Evolutionary conservation across 139 green algal genomes (phyloP).

Genomic region (Ostreobium quekettii): DNA sequence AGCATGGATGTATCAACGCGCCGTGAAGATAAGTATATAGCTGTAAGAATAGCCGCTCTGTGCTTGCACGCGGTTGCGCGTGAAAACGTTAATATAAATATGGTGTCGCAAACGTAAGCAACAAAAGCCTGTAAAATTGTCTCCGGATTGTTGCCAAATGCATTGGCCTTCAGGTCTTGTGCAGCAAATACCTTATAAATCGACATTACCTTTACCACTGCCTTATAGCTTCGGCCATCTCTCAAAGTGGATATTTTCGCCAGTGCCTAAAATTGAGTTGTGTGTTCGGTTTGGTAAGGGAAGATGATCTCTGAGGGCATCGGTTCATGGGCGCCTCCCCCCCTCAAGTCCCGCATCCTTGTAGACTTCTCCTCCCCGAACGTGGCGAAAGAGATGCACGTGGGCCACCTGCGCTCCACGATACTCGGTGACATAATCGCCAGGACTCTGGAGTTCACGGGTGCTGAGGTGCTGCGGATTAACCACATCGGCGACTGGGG

Average conservation of each 20-base stretch:
- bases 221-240: too few species aligned
- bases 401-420: slow-evolving; percentile 93
- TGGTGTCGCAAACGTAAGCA: too few species aligned
- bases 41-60: too few species aligned
- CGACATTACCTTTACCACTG: too few species aligned
- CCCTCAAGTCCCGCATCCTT: slow-evolving; percentile 45
- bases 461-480: slow-evolving; percentile 77
- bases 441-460: slow-evolving; percentile 75
- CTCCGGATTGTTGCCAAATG: too few species aligned
- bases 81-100: too few species aligned
- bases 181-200: too few species aligned
- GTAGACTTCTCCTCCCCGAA: slow-evolving; percentile 97
- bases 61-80: too few species aligned
- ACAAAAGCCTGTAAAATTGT: too few species aligned
- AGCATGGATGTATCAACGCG: too few species aligned
- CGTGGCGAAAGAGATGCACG: slow-evolving; percentile 99
- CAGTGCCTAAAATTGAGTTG: not conserved
- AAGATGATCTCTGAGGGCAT: slow-evolving; percentile 21
- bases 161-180: too few species aligned
- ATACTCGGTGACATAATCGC: slow-evolving; percentile 90
- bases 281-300: slow-evolving; percentile 1
- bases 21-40: too few species aligned
- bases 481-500: slow-evolving; percentile 99
- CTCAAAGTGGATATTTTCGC: not conserved
- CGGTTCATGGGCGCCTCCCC: slow-evolving; percentile 12